Conservation (phyloP, 345 rosid species). For the Trapa incisa region DNA sequence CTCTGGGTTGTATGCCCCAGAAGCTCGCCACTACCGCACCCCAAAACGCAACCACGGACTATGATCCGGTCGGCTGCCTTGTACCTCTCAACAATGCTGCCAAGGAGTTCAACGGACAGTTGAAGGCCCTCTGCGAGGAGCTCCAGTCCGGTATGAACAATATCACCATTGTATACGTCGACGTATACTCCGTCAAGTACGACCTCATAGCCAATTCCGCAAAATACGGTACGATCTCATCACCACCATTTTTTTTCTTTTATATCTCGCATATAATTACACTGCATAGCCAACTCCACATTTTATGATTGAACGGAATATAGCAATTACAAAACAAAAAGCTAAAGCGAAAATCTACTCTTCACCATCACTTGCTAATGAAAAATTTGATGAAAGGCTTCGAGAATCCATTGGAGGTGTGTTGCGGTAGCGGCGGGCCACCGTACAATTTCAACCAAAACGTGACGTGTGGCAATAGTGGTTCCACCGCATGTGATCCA, state of each 20-base stretch:
- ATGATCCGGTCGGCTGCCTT: slow-evolving; percentile 50
- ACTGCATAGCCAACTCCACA: too few species aligned
- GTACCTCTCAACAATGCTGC: slow-evolving; percentile 42
- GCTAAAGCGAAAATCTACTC: too few species aligned
- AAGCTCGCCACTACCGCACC: slow-evolving; percentile 23
- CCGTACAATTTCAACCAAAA: slow-evolving; percentile 37
- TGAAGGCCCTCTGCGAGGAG: slow-evolving; percentile 26
- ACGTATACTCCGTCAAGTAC: slow-evolving; percentile 40
- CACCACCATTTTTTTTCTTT: neutral
- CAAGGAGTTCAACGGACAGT: slow-evolving; percentile 30
- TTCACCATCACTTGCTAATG: too few species aligned
- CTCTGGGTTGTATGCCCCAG: slow-evolving; percentile 55
- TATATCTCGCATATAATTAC: too few species aligned
- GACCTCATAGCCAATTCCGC: slow-evolving; percentile 32
- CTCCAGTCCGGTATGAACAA: slow-evolving; percentile 29
- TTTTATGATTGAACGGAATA: too few species aligned
- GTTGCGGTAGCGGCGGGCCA: slow-evolving; percentile 45
- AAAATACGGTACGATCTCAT: slow-evolving; percentile 24
- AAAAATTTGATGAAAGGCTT: slow-evolving; percentile 22
- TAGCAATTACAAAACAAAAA: too few species aligned
- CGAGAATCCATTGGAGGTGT: slow-evolving; percentile 36
- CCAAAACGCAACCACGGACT: slow-evolving; percentile 19
- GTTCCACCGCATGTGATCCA: slow-evolving; percentile 28
- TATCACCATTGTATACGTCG: slow-evolving; percentile 41
- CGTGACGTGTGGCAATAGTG: slow-evolving; percentile 28